Base-by-base conservation (phyloP, 805 yeast species). In the Pichia rugopelliculosa region DNA sequence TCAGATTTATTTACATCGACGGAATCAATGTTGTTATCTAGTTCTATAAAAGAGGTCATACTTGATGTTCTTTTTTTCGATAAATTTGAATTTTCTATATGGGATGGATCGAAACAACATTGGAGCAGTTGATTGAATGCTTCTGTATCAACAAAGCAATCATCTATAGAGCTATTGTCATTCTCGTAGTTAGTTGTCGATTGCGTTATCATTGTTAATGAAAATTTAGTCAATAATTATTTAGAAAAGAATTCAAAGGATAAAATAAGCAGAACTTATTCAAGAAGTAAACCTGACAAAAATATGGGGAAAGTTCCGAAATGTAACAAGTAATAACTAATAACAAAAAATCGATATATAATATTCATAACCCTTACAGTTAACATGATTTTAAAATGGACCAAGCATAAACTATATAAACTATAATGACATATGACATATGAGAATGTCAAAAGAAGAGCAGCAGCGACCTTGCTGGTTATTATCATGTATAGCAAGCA, bases 101-200 rank as follows among this genome's bases (percentile, higher is more conserved):
- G 55, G 1, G 49, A 39, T 4, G 51, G 50, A 41, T 53, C 55
- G 41, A 50, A 50, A 33, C 55, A 53, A 33, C 55, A 53, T 39
- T 53, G 47, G 10, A 50, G 27, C 9, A 53, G 40, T 21, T 53
- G 53, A 27, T 45, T 50, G 17, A 53, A 43, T 6, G 48, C 27
- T 12, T 45, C 46, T 12, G 46, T 12, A 33, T 47, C 51, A 6
- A 46, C 43, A 17, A 39, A 46, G 33, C 53, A 53, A 27, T 43
- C 40, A n/a, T n/a, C 18, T 27, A 5, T 20, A 13, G 30, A 3
- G 5, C 17, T 25, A 18, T 22, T 30, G 3, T 36, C 9, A 18
- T 11, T 15, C 4, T 18, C 21, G 18, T 18, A 6, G 18, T 36
- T 36, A 18, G 17, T 6, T 10, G 21, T 36, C 2, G 38, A 18